phyloP scores from a whole-genome alignment of 192 early-diverging fungal species.

The Backusella sp. region DNA sequence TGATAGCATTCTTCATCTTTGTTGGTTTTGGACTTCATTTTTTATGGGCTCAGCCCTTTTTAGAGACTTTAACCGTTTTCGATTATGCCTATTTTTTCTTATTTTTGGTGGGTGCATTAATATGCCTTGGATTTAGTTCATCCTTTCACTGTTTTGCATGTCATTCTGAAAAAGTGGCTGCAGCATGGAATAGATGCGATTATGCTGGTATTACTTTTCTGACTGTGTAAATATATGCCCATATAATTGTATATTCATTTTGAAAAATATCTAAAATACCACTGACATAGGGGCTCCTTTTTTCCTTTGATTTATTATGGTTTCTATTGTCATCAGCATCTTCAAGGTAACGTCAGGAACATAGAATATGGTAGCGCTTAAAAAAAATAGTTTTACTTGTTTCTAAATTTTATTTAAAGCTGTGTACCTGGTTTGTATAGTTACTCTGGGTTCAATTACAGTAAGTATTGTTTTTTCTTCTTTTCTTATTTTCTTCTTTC shows the following conservation, averaged over 20 bases:
- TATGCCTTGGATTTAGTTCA: slow-evolving; percentile 76
- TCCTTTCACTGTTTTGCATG: slow-evolving; percentile 80
- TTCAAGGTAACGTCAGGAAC: neutral
- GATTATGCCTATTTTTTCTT: slow-evolving; percentile 71
- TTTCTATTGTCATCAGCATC: slow-evolving; percentile 2
- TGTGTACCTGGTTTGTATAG: slow-evolving; percentile 34
- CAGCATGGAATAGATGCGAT: slow-evolving; percentile 84
- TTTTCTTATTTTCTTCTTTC: neutral
- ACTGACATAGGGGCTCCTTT: slow-evolving; percentile 18
- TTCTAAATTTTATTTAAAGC: neutral
- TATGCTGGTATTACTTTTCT: slow-evolving; percentile 88
- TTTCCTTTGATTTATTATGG: slow-evolving; percentile 26
- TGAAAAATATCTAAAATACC: neutral
- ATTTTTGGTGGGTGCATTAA: slow-evolving; percentile 73
- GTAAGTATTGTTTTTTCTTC: slow-evolving; percentile 22
- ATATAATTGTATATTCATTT: neutral
- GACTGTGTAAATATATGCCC: slow-evolving; percentile 54
- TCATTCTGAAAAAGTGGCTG: slow-evolving; percentile 72
- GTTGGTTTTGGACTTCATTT: slow-evolving; percentile 44
- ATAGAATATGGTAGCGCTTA: neutral
- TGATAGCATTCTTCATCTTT: slow-evolving; percentile 65
- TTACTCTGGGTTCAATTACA: slow-evolving; percentile 58
- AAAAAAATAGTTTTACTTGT: too few relatives aligned
- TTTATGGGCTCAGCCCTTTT: slow-evolving; percentile 43
- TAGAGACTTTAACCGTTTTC: slow-evolving; percentile 45